Percentiles rank a stretch among this genome's conserved stretches.
Evolutionary conservation across 169 alveolate genomes (phyloP).

Genomic region (Plasmodium ovale): DNA sequence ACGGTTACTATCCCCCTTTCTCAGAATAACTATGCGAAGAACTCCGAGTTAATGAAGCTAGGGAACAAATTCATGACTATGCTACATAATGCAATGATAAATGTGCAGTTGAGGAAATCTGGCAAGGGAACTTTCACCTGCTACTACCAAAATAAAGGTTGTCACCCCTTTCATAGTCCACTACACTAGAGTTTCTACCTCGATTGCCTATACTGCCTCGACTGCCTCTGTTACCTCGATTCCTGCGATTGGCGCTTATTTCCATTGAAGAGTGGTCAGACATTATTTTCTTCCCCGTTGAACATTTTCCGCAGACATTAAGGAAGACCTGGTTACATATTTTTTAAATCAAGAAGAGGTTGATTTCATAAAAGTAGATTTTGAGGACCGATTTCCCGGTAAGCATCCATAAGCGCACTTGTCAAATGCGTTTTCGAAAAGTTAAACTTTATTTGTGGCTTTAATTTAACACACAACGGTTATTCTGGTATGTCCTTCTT

Average conservation of each 20-base stretch:
- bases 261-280: too few relatives aligned
- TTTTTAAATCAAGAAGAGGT: conserved; percentile 48
- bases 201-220: too few relatives aligned
- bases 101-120: conserved; percentile 43
- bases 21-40: conserved; percentile 20
- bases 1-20: background rate
- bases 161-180: too few relatives aligned
- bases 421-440: too few relatives aligned
- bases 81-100: conserved; percentile 46
- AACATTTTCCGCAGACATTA: conserved; percentile 16
- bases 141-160: conserved; percentile 65
- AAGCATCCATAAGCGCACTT: too few relatives aligned
- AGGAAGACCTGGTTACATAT: conserved; percentile 50
- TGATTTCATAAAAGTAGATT: conserved; percentile 52
- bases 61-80: conserved; percentile 63
- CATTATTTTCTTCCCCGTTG: too few relatives aligned
- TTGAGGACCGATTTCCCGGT: conserved; percentile 65
- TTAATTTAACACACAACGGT: too few relatives aligned
- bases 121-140: conserved; percentile 54
- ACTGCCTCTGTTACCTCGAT: too few relatives aligned
- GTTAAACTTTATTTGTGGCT: too few relatives aligned
- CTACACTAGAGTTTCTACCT: too few relatives aligned
- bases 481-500: too few relatives aligned
- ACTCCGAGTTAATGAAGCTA: conserved; percentile 19
- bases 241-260: too few relatives aligned